A percentile compares a stretch with the other conserved stretches of the same genome.
Conservation (phyloP, 176 grass and related monocot genomes). For the Areca catechu region DNA sequence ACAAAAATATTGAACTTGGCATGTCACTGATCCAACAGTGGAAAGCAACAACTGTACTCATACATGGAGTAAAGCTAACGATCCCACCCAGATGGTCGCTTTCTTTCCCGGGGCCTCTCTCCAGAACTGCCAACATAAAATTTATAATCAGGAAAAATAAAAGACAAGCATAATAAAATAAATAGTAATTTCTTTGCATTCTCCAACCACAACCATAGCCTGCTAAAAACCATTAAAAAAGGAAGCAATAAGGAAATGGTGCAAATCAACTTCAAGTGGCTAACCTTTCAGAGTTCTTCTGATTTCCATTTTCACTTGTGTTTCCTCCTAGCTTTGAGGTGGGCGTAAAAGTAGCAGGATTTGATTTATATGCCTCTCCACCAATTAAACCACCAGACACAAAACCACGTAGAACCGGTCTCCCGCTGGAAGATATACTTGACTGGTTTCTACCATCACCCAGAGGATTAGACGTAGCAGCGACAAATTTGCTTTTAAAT, state of each 20-base stretch:
- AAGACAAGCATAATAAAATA: constrained; percentile 1
- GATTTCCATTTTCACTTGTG: constrained; percentile 33
- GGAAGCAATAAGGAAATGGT: not conserved
- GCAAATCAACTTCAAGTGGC: not conserved
- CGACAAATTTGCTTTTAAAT: constrained; percentile 86
- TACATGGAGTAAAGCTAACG: constrained; percentile 26
- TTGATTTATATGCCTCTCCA: constrained; percentile 27
- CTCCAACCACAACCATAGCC: not conserved
- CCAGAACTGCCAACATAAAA: constrained; percentile 50
- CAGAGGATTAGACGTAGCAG: constrained; percentile 41
- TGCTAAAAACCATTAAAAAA: not conserved
- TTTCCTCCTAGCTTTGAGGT: constrained; percentile 30
- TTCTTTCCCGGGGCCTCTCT: constrained; percentile 63
- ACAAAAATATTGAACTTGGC: too few species aligned
- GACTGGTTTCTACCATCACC: constrained; percentile 21
- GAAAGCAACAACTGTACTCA: too few species aligned
- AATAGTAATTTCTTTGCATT: not conserved
- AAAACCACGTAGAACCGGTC: constrained; percentile 65
- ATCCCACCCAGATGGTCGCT: constrained; percentile 82
- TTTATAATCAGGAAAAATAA: constrained; percentile 5
- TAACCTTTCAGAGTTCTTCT: constrained; percentile 57
- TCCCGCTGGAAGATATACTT: constrained; percentile 21
- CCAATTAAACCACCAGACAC: constrained; percentile 85
- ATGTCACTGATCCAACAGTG: too few species aligned
- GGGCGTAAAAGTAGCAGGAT: constrained; percentile 26